These are phyloP conservation scores for Jaenimonas drosophilae DNA, from an alignment of 208 protist species.

Conservation along the genomic window DNA sequence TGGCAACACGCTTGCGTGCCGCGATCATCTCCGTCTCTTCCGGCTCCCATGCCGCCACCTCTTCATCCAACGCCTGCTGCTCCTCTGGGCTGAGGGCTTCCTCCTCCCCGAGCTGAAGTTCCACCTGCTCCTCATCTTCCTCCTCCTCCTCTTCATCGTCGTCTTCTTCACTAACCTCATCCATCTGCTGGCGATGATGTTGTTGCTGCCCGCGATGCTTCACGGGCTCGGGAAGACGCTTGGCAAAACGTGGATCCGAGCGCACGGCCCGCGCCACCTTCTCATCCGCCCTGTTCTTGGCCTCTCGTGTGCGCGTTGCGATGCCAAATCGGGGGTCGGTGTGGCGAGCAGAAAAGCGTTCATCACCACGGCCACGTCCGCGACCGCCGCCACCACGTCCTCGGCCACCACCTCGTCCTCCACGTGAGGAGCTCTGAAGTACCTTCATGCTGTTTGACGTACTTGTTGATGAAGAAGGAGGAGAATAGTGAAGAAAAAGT, in stretches of 20 bases:
- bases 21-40: constrained; percentile 73
- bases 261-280: constrained; percentile 18
- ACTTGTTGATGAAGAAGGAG: not conserved
- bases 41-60: constrained; percentile 63
- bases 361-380: constrained; percentile 25
- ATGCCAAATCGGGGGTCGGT: constrained; percentile 82
- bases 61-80: constrained; percentile 28
- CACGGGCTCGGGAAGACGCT: constrained; percentile 15
- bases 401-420: constrained; percentile 19
- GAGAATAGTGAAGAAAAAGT: constrained; percentile 4
- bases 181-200: not conserved
- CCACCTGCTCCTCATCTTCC: constrained; percentile 12
- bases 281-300: constrained; percentile 2
- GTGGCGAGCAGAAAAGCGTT: constrained; percentile 74
- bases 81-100: constrained; percentile 2
- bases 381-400: constrained; percentile 19
- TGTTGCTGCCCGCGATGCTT: too few relatives aligned
- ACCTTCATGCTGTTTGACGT: constrained; percentile 37
- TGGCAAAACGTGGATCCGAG: constrained; percentile 66
- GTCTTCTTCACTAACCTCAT: constrained; percentile 3
- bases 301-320: constrained; percentile 9
- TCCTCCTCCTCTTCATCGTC: constrained; percentile 1
- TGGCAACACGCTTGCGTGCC: constrained; percentile 81
- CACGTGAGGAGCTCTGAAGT: constrained; percentile 50
- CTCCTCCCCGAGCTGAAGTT: constrained; percentile 5